Evolutionary conservation across 305 asterid species (phyloP).

Genomic region (Rubia peregrina): DNA sequence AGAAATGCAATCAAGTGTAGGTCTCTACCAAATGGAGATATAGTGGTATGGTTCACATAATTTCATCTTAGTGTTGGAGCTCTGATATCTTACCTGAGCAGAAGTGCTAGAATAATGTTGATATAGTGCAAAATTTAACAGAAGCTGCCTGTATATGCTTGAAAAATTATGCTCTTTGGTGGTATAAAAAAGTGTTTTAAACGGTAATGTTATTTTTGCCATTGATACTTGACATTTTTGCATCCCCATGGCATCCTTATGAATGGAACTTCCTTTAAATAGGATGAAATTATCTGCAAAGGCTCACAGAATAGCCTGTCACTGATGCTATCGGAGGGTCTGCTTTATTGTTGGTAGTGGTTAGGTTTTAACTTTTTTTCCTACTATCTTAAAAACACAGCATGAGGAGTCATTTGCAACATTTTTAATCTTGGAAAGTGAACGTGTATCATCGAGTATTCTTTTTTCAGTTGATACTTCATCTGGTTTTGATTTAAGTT

Average conservation of each 20-base stretch:
- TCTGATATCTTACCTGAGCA: constrained; percentile 1
- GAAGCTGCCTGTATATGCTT: background rate
- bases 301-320: background rate
- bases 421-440: background rate
- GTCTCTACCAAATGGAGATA: constrained; percentile 86
- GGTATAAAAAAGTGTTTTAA: background rate
- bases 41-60: constrained; percentile 75
- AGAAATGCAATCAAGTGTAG: constrained; percentile 82
- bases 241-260: constrained; percentile 1
- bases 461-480: background rate
- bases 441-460: background rate
- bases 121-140: background rate
- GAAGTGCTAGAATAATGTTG: background rate
- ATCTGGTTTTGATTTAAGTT: background rate
- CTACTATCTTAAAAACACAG: background rate
- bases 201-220: background rate
- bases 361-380: background rate
- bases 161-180: background rate
- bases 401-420: background rate
- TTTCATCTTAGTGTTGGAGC: constrained; percentile 16
- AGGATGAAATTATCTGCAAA: background rate
- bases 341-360: background rate
- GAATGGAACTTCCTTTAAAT: background rate
- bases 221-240: background rate
- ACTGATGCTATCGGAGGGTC: background rate